Evolutionary conservation across 2,329 filamentous ascomycete species (phyloP).

Genomic region (Pyricularia sp.): DNA sequence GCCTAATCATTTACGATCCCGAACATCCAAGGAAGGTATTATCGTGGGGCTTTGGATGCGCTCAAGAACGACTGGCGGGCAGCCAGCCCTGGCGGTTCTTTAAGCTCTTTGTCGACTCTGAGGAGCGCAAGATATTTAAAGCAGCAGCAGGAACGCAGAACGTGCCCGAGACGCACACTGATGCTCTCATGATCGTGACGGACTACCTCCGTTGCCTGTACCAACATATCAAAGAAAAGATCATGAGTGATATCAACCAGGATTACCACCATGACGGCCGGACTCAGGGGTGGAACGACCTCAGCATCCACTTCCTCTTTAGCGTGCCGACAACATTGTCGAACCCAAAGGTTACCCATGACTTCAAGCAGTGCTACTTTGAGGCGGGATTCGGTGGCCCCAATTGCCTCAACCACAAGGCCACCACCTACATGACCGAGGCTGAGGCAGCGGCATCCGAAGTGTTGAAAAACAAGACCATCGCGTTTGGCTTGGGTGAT

Average conservation of each 20-base stretch:
- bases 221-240: constrained; percentile 30
- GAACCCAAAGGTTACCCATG: too few species aligned
- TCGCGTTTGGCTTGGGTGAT: too few species aligned
- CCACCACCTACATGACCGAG: too few species aligned
- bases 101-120: constrained; percentile 39
- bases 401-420: too few species aligned
- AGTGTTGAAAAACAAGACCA: too few species aligned
- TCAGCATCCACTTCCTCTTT: constrained; percentile 1
- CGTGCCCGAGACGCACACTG: constrained; percentile 24
- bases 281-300: constrained; percentile 20
- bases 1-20: constrained; percentile 30
- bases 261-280: constrained; percentile 11
- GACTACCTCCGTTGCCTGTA: constrained; percentile 39
- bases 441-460: too few species aligned
- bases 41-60: constrained; percentile 40
- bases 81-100: constrained; percentile 35
- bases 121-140: constrained; percentile 27
- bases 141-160: constrained; percentile 23
- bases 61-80: constrained; percentile 26
- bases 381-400: too few species aligned
- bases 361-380: too few species aligned
- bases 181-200: constrained; percentile 32
- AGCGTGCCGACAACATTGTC: too few species aligned
- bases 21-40: constrained; percentile 21
- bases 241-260: constrained; percentile 12